phyloP scores from a whole-genome alignment of 2,329 filamentous ascomycete species.

The Colletotrichum melonis region DNA sequence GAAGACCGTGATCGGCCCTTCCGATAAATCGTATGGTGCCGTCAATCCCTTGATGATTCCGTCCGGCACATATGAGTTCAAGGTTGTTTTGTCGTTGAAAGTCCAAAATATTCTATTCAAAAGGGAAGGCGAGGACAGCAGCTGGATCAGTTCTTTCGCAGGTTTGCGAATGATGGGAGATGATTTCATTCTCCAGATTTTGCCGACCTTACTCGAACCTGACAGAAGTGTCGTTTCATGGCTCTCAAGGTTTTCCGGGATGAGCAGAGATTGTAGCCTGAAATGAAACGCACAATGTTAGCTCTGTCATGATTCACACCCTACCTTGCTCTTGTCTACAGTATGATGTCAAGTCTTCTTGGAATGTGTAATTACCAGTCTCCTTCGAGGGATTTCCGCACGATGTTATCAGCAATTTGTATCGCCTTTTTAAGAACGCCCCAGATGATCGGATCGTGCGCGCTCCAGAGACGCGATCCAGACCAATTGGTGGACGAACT shows the following conservation, averaged over 20 bases:
- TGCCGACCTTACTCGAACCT: background rate
- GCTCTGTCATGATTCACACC: background rate
- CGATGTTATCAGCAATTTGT: slow-evolving; percentile 33
- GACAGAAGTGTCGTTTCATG: background rate
- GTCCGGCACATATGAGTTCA: background rate
- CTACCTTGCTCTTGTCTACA: too few relatives aligned
- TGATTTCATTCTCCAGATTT: background rate
- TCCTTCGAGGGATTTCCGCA: background rate
- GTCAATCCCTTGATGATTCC: background rate
- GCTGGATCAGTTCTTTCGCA: background rate
- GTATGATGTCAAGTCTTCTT: too few relatives aligned
- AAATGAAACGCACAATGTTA: background rate
- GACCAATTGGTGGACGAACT: background rate
- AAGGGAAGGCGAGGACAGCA: background rate
- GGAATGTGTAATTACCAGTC: slow-evolving; percentile 23
- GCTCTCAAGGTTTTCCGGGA: background rate
- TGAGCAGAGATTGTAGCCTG: slow-evolving; percentile 1
- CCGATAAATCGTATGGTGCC: background rate
- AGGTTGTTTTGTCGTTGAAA: slow-evolving; percentile 6
- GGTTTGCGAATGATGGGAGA: background rate
- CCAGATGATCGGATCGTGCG: slow-evolving; percentile 29
- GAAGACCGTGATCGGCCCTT: background rate
- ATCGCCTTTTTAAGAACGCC: slow-evolving; percentile 17
- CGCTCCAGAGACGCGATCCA: slow-evolving; percentile 4
- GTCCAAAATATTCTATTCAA: background rate